Conservation (phyloP, 2,329 filamentous ascomycete genomes). For the Ceratocystis lukuohia region DNA sequence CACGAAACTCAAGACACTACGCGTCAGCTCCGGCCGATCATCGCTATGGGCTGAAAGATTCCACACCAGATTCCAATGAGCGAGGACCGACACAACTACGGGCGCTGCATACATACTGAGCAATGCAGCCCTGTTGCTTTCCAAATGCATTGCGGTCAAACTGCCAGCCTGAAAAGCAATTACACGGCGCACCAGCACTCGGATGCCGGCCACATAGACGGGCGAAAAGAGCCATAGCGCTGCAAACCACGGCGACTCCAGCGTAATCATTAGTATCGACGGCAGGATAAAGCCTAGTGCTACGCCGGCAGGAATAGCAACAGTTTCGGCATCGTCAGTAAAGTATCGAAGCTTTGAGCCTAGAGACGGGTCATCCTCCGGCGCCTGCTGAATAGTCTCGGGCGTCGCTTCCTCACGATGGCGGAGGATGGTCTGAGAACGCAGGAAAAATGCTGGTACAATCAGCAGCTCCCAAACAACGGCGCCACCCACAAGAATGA, state of each 20-base stretch:
- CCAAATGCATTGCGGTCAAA: conserved; percentile 28
- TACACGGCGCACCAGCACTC: conserved; percentile 27
- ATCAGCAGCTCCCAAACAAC: conserved; percentile 40
- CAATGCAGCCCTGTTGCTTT: conserved; percentile 30
- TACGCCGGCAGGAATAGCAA: conserved; percentile 41
- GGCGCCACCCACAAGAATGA: conserved; percentile 37
- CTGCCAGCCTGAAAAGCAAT: conserved; percentile 21
- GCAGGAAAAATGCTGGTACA: conserved; percentile 36
- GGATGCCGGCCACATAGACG: conserved; percentile 34
- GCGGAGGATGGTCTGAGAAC: conserved; percentile 28
- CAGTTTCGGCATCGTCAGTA: conserved; percentile 35
- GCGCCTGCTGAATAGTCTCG: conserved; percentile 21
- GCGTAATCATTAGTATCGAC: conserved; percentile 34
- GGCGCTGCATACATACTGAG: conserved; percentile 35
- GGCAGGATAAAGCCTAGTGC: conserved; percentile 36
- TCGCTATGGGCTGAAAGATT: conserved; percentile 29
- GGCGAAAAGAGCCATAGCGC: conserved; percentile 41
- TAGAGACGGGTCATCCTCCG: conserved; percentile 24
- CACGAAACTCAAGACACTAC: conserved; percentile 33
- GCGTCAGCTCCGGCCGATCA: conserved; percentile 38
- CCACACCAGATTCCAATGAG: conserved; percentile 33
- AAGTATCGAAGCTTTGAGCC: conserved; percentile 29
- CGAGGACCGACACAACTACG: conserved; percentile 30
- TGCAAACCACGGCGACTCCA: conserved; percentile 29
- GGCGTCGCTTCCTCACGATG: conserved; percentile 22